phyloP scores from a whole-genome alignment of 2,329 filamentous ascomycete genomes.

The Xylaria sp. region DNA sequence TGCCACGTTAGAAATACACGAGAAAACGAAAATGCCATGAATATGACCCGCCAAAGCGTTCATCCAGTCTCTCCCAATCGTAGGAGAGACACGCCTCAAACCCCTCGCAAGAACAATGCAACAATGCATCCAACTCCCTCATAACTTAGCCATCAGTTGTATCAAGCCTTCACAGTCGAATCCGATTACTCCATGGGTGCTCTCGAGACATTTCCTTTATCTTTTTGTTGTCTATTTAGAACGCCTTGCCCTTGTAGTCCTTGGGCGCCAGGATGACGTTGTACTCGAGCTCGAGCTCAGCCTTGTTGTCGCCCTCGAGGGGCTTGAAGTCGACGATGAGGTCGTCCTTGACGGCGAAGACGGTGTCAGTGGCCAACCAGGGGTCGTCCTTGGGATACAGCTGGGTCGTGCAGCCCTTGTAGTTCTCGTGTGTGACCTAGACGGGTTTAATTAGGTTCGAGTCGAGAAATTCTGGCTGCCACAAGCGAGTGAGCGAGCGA shows the following conservation, averaged over 20 bases:
- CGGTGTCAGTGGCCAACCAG: conserved; percentile 61
- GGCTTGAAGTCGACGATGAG: conserved; percentile 58
- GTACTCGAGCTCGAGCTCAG: conserved; percentile 41
- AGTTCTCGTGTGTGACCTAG: conserved; percentile 63
- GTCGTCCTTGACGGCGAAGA: conserved; percentile 61
- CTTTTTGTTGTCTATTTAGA: conserved; percentile 32
- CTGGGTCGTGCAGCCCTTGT: conserved; percentile 75
- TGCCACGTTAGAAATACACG: conserved; percentile 16
- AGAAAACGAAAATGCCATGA: neutral
- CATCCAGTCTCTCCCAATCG: neutral
- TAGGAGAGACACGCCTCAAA: neutral
- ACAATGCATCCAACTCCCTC: neutral
- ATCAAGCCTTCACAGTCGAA: conserved; percentile 16
- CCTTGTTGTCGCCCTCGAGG: conserved; percentile 41
- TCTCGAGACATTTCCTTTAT: neutral
- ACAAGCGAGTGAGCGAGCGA: neutral
- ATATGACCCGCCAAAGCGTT: neutral
- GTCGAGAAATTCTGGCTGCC: neutral
- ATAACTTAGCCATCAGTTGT: conserved; percentile 17
- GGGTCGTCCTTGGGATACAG: conserved; percentile 74
- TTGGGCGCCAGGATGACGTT: conserved; percentile 52
- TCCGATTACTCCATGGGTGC: conserved; percentile 10
- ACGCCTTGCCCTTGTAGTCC: conserved; percentile 50
- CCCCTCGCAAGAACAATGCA: neutral
- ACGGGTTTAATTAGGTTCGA: neutral